Evolutionary conservation across 345 rosid species (phyloP), one percentile per base, ranked within the genome.

Genomic region (Geranium rotundifolium): DNA sequence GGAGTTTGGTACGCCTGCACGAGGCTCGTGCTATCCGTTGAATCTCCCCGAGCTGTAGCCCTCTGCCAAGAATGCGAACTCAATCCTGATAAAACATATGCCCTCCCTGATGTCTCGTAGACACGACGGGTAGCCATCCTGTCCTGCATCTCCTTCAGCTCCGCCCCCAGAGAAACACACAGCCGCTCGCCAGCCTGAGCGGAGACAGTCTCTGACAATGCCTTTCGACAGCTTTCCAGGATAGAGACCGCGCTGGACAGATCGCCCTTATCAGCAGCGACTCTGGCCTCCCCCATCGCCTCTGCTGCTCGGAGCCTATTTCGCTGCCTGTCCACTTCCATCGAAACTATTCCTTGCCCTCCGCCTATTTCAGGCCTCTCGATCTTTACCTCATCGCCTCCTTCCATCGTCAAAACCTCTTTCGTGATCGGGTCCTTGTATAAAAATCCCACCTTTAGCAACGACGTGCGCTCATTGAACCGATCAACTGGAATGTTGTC

Each of bases 41-140:
- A 84, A 70, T 90, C 96, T 4, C 99, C 99, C 65, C 99, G 80
- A 0, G 96, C 84, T 0, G 97, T 93, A 15, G 99, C 97, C 72
- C 97, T 84, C 82, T 93, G 99, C 97, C 99, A 90, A 6, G 95
- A 88, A 55, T 93, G 99, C 16, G 99, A 93, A 79, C 99, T 90
- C 67, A 93, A 75, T 49, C 99, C 97, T 0, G 97, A 89, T 7
- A 93, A 83, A 39, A 93, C 85, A 19, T 93, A 93, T 29, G 97
- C 97, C 71, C 99, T 83, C 23, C 99, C 99, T 0, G 96, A 85
- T 59, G 85, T 64, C 77, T 90, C 97, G 5, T 93, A 93, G 3
- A 86, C 75, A 3, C 76, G 85, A 29, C 95, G 87, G 69, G 79
- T 90, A 19, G 88, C 86, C 97, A 90, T 88, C 70, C 99, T 85